phyloP scores from a whole-genome alignment of 371 early-diverging fungal species.

The Apophysomyces trapeziformis region DNA sequence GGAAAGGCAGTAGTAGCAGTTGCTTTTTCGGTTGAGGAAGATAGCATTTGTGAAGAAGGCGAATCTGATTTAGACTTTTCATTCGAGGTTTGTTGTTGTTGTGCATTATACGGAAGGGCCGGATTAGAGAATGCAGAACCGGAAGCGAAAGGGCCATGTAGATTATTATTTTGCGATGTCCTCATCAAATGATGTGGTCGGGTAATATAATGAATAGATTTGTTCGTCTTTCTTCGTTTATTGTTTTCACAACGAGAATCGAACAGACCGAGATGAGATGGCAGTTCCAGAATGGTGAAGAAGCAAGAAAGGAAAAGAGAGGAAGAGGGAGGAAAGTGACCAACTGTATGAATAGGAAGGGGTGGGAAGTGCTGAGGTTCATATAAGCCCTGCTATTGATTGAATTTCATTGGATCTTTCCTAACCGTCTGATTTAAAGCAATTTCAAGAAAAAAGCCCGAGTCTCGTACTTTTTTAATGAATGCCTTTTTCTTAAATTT shows the following conservation, averaged over 20 bases:
- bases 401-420: too few species aligned
- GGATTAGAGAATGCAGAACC: too few species aligned
- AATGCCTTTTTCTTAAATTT: not conserved
- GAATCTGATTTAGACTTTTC: not conserved
- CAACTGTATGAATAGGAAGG: not conserved
- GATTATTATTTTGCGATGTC: not conserved
- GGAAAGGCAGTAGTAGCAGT: not conserved
- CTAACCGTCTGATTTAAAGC: too few species aligned
- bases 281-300: not conserved
- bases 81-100: too few species aligned
- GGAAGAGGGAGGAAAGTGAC: not conserved
- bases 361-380: too few species aligned
- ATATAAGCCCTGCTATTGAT: too few species aligned
- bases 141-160: not conserved
- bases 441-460: too few species aligned
- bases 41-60: not conserved
- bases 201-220: not conserved
- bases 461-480: too few species aligned
- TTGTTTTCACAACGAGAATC: not conserved
- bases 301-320: not conserved
- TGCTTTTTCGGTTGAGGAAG: not conserved
- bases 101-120: too few species aligned
- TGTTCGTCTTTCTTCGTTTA: constrained; percentile 1
- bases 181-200: not conserved
- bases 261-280: too few species aligned